These are phyloP conservation scores for Heliocybe sulcata DNA, from an alignment of 1,284 basidiomycete species.

Conservation along the genomic window DNA sequence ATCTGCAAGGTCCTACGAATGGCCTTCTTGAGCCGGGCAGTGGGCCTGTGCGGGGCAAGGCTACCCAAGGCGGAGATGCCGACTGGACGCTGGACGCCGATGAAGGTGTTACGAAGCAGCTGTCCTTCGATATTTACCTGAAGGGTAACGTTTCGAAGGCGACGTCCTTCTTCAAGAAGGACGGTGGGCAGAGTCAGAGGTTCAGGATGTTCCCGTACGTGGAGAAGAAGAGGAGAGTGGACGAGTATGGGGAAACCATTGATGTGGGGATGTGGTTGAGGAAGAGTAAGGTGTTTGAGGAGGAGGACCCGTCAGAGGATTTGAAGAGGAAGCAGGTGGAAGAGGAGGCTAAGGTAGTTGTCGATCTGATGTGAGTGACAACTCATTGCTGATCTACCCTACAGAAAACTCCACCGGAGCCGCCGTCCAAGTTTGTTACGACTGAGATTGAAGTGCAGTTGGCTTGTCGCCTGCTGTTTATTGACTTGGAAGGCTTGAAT, in stretches of 20 bases:
- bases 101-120: slow-evolving; percentile 62
- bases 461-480: slow-evolving; percentile 80
- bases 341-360: slow-evolving; percentile 69
- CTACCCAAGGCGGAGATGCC: slow-evolving; percentile 29
- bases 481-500: slow-evolving; percentile 94
- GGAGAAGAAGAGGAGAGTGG: slow-evolving; percentile 87
- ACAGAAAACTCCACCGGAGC: slow-evolving; percentile 69
- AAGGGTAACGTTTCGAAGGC: slow-evolving; percentile 87
- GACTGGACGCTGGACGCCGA: slow-evolving; percentile 67
- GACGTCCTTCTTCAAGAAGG: slow-evolving; percentile 79
- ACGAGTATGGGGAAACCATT: slow-evolving; percentile 93
- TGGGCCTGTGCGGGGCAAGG: slow-evolving; percentile 27
- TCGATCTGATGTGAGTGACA: not conserved
- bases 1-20: slow-evolving; percentile 19
- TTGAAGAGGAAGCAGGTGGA: slow-evolving; percentile 67
- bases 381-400: slow-evolving; percentile 7
- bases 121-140: slow-evolving; percentile 94
- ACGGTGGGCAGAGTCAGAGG: slow-evolving; percentile 61
- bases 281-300: slow-evolving; percentile 83
- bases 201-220: slow-evolving; percentile 98
- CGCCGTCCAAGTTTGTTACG: slow-evolving; percentile 88
- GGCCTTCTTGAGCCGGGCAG: slow-evolving; percentile 7
- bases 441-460: slow-evolving; percentile 72
- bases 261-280: slow-evolving; percentile 93
- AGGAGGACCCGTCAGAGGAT: slow-evolving; percentile 78